Percentiles rank a stretch among this genome's conserved stretches.
These are phyloP conservation scores for Castanospermum australe DNA, from an alignment of 306 rosid species.

Conservation along the genomic window DNA sequence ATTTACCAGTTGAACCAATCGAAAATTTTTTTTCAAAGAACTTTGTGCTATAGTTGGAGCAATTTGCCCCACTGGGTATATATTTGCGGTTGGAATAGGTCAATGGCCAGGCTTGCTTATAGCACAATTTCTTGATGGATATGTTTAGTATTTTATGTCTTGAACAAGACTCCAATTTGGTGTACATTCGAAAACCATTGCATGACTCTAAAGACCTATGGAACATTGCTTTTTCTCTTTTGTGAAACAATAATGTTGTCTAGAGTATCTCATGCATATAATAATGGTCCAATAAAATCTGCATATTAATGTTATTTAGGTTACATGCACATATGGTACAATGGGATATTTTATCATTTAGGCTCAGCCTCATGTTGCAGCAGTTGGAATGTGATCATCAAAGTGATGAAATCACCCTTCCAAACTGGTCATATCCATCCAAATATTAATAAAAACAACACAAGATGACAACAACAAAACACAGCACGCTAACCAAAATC, in stretches of 20 bases:
- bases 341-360: slow-evolving; percentile 32
- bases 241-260: slow-evolving; percentile 34
- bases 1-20: background rate
- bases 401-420: slow-evolving; percentile 44
- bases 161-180: slow-evolving; percentile 21
- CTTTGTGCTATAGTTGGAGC: background rate
- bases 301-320: slow-evolving; percentile 33
- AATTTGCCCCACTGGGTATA: slow-evolving; percentile 25
- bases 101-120: background rate
- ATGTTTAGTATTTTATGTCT: slow-evolving; percentile 15
- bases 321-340: slow-evolving; percentile 29
- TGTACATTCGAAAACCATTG: background rate
- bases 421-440: slow-evolving; percentile 39
- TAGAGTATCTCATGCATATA: slow-evolving; percentile 27
- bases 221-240: slow-evolving; percentile 20
- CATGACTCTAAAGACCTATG: slow-evolving; percentile 23
- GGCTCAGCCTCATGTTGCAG: slow-evolving; percentile 46
- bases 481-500: slow-evolving; percentile 34
- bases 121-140: slow-evolving; percentile 12
- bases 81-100: slow-evolving; percentile 19
- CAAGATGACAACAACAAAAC: slow-evolving; percentile 47
- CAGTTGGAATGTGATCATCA: slow-evolving; percentile 58
- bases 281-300: slow-evolving; percentile 38
- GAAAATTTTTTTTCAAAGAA: background rate
- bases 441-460: slow-evolving; percentile 27